A percentile compares a stretch with the other conserved stretches of the same genome.
phyloP scores from a whole-genome alignment of 2,329 filamentous ascomycete genomes.

The Fusarium gaditjirri region DNA sequence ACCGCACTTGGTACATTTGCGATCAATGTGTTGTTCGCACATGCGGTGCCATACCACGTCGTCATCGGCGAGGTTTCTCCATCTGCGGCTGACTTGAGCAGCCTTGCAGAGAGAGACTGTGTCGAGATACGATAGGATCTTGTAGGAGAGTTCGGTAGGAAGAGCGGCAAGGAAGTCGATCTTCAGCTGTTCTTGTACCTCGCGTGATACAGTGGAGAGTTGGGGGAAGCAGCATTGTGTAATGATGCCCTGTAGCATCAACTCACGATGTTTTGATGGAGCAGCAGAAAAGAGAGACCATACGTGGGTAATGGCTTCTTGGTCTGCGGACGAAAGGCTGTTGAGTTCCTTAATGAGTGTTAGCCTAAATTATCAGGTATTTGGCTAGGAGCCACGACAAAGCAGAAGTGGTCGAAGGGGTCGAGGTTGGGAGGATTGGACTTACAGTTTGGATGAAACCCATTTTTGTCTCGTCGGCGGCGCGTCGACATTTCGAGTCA shows the following conservation, averaged over 20 bases:
- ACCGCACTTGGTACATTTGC: slow-evolving; percentile 93
- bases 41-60: slow-evolving; percentile 97
- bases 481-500: slow-evolving; percentile 90
- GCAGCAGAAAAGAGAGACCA: slow-evolving; percentile 98
- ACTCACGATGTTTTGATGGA: slow-evolving; percentile 89
- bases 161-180: slow-evolving; percentile 95
- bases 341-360: slow-evolving; percentile 74
- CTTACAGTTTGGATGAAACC: slow-evolving; percentile 87
- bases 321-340: slow-evolving; percentile 82
- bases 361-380: not conserved
- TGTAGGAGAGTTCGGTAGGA: slow-evolving; percentile 90
- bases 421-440: not conserved
- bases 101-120: slow-evolving; percentile 95
- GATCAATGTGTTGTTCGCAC: slow-evolving; percentile 96
- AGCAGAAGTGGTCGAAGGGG: not conserved
- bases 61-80: slow-evolving; percentile 92
- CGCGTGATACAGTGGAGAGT: slow-evolving; percentile 89
- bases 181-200: slow-evolving; percentile 93
- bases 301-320: slow-evolving; percentile 95
- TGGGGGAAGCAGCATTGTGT: slow-evolving; percentile 98
- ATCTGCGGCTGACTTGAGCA: slow-evolving; percentile 89
- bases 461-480: slow-evolving; percentile 96
- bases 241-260: slow-evolving; percentile 97
- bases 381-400: not conserved
- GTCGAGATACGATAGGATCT: slow-evolving; percentile 92